Percentiles rank a stretch among this genome's conserved stretches.
phyloP scores from a whole-genome alignment of 805 yeast genomes.

The Myxozyma geophila region DNA sequence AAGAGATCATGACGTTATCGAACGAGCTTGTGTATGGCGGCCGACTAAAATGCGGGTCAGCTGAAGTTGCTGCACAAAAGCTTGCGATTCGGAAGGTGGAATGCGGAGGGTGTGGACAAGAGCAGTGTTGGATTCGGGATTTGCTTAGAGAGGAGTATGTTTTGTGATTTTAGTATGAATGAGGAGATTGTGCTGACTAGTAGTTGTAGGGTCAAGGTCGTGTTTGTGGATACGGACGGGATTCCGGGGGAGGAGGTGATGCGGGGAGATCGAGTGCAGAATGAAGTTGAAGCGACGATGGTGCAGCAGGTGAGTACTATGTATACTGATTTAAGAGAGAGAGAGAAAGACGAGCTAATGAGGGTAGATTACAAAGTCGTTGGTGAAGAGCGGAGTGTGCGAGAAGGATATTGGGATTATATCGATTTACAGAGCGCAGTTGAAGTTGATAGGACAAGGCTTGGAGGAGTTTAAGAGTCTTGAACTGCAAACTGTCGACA shows the following conservation, averaged over 20 bases:
- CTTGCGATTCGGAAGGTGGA: slow-evolving; percentile 55
- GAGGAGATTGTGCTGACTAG: slow-evolving; percentile 14
- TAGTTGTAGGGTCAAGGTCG: slow-evolving; percentile 52
- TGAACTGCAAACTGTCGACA: slow-evolving; percentile 91
- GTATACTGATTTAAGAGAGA: not conserved
- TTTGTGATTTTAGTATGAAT: not conserved
- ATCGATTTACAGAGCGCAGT: slow-evolving; percentile 85
- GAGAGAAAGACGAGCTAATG: not conserved
- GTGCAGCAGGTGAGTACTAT: slow-evolving; percentile 50
- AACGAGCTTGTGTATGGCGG: slow-evolving; percentile 80
- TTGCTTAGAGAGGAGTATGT: slow-evolving; percentile 57
- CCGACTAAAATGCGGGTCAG: slow-evolving; percentile 73
- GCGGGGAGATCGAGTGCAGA: slow-evolving; percentile 71
- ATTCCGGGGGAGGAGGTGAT: slow-evolving; percentile 61
- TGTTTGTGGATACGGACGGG: slow-evolving; percentile 79
- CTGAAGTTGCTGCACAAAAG: slow-evolving; percentile 61
- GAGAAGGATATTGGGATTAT: slow-evolving; percentile 76
- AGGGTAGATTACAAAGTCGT: slow-evolving; percentile 55
- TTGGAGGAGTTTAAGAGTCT: slow-evolving; percentile 50
- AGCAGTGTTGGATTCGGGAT: slow-evolving; percentile 58
- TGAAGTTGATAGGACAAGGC: slow-evolving; percentile 52
- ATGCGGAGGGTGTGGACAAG: not conserved
- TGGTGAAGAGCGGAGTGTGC: slow-evolving; percentile 63
- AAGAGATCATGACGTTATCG: slow-evolving; percentile 81
- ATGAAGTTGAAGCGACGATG: slow-evolving; percentile 71